phyloP scores from a whole-genome alignment of 2,329 filamentous ascomycete species.

The Madurella mycetomatis region DNA sequence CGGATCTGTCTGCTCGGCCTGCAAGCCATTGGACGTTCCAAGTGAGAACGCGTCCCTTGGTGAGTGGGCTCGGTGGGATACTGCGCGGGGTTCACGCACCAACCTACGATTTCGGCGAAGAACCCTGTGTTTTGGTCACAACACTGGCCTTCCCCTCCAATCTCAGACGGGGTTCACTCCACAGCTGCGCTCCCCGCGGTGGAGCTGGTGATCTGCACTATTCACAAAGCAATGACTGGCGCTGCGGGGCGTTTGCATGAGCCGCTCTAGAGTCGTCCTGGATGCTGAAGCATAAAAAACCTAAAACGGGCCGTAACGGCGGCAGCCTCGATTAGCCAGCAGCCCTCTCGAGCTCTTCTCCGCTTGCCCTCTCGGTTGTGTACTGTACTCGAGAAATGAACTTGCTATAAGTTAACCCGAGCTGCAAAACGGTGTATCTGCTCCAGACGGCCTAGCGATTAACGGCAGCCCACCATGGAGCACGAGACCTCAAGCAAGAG shows the following conservation, averaged over 20 bases:
- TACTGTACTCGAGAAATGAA: background rate
- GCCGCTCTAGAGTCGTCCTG: background rate
- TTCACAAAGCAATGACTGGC: constrained; percentile 8
- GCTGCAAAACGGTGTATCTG: background rate
- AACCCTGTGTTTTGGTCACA: background rate
- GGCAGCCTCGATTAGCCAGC: background rate
- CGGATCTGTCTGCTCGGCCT: background rate
- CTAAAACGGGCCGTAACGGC: constrained; percentile 4
- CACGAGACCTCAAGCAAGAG: constrained; percentile 33
- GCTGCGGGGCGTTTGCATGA: constrained; percentile 11
- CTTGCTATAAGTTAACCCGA: too few species aligned
- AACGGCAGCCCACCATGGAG: constrained; percentile 29
- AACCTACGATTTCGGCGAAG: background rate
- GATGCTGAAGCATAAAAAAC: constrained; percentile 6
- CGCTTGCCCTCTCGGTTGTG: background rate
- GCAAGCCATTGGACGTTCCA: background rate
- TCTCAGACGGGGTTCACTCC: background rate
- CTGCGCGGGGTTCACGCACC: background rate
- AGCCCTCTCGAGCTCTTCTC: too few species aligned
- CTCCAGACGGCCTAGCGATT: background rate
- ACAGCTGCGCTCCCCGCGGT: background rate
- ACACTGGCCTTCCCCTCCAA: background rate
- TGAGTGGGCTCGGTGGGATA: too few species aligned
- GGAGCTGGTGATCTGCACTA: constrained; percentile 13
- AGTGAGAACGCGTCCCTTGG: too few species aligned